Evolutionary conservation across 2,329 filamentous ascomycete genomes (phyloP), one percentile per base, ranked within the genome.

Genomic region (Scytalidium sp.): DNA sequence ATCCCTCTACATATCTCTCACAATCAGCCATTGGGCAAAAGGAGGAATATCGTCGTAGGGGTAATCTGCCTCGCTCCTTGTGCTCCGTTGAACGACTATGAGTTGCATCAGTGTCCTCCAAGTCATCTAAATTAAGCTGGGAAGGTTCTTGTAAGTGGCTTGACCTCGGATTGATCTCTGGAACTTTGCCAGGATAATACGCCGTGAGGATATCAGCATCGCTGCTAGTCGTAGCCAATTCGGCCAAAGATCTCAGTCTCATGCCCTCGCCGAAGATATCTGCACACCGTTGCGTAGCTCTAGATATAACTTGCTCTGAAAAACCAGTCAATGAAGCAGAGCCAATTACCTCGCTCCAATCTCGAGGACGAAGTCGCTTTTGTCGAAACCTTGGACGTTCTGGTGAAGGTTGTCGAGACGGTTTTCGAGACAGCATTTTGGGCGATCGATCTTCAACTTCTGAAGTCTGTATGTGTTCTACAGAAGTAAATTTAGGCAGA

Each of bases 331-430:
- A 70, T 0, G 88, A 79, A 2, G 93, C 93, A 1, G 90, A 76
- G 1, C 88, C 88, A 22, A 97, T 70, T 1, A 97, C 80, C 57
- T 96, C 89, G 57, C 84, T 87, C 93, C 93, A 97, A 69, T 95
- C 88, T 19, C 88, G 54, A 17, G 60, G 50, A 2, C 51, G 52
- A 22, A 64, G 42, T 22, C 32, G 60, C 25, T 50, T 56, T n/a
- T 5, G 32, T 15, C 4, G 7, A 36, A n/a, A n/a, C 15, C 17
- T 36, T 15, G 19, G 15, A 4, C 3, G 15, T 45, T 20, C 21
- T 22, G n/a, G 11, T 32, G 19, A 19, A 36, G 21, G 4, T 19
- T 11, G 11, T 25, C 22, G 25, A 15, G 23, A 19, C 19, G 19
- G 10, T n/a, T 19, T 21, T 40, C 29, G 9, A 27, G 43, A 6